phyloP scores from a whole-genome alignment of 495 filamentous ascomycete species.

The Penicilliopsis zonata region DNA sequence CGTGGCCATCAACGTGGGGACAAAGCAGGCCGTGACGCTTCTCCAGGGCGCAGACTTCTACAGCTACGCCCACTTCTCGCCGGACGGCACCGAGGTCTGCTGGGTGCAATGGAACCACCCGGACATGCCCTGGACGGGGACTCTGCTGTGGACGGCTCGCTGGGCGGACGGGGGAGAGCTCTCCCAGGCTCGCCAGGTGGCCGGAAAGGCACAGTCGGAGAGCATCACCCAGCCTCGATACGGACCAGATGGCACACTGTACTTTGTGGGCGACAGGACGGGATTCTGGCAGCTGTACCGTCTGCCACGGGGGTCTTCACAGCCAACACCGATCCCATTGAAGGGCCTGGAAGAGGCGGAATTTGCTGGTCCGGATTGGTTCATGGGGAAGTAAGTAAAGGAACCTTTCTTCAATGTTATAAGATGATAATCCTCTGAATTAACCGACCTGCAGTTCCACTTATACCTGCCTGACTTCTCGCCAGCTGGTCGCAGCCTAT shows the following conservation, averaged over 20 bases:
- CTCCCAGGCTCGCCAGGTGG: conserved; percentile 10
- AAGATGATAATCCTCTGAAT: too few relatives aligned
- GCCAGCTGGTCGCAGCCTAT: too few relatives aligned
- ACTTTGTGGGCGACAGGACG: conserved; percentile 27
- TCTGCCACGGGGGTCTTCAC: conserved; percentile 6
- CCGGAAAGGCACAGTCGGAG: conserved; percentile 16
- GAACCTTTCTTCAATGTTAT: too few relatives aligned
- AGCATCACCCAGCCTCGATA: conserved; percentile 34
- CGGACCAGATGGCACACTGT: conserved; percentile 28
- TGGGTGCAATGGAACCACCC: conserved; percentile 42
- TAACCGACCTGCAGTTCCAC: too few relatives aligned
- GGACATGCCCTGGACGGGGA: conserved; percentile 35
- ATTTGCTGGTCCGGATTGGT: conserved; percentile 26
- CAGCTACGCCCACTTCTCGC: conserved; percentile 32
- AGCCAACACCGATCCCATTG: conserved; percentile 10
- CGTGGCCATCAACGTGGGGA: conserved; percentile 11
- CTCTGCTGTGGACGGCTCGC: conserved; percentile 24
- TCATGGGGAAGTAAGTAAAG: conserved; percentile 28
- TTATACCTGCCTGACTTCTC: too few relatives aligned
- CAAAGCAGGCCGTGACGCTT: conserved; percentile 8
- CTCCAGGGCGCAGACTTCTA: conserved; percentile 36
- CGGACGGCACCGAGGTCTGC: conserved; percentile 25
- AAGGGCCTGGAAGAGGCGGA: conserved; percentile 25
- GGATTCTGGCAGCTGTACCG: conserved; percentile 32
- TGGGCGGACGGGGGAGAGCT: conserved; percentile 19